A percentile compares a stretch with the other conserved stretches of the same genome.
These are phyloP conservation scores for Clonostachys rhizophaga DNA, from an alignment of 2,329 filamentous ascomycete species.

Conservation along the genomic window DNA sequence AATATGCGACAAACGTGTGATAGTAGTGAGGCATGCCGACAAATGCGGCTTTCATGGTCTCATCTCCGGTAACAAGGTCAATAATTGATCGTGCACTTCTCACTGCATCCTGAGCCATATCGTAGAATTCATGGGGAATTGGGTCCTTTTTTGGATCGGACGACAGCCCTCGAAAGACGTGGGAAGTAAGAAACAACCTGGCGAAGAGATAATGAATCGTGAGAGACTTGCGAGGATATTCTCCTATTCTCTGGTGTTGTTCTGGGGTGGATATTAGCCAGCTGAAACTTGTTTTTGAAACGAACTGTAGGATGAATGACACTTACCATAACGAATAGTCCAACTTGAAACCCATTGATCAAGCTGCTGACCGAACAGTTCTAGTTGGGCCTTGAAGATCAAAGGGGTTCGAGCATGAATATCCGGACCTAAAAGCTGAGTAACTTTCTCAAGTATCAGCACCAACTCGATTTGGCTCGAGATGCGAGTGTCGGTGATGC, in stretches of 20 bases:
- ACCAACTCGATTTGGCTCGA: conserved; percentile 54
- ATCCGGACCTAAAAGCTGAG: conserved; percentile 45
- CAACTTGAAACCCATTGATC: conserved; percentile 28
- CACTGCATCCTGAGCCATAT: no score
- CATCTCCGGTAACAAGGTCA: no score
- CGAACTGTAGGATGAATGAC: no score
- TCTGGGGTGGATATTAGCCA: conserved; percentile 12
- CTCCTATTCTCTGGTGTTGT: conserved; percentile 30
- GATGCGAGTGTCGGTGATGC: conserved; percentile 30
- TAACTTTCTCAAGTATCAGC: conserved; percentile 48
- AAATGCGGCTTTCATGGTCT: no score
- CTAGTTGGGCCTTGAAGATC: conserved; percentile 41
- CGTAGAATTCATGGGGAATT: no score
- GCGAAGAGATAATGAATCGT: conserved; percentile 34
- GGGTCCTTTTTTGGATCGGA: no score
- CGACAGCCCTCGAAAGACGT: conserved; percentile 19
- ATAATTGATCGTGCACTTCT: no score
- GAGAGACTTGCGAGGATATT: conserved; percentile 31
- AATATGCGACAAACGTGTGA: no score
- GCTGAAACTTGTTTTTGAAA: no score
- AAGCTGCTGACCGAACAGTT: conserved; percentile 20
- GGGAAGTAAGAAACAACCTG: conserved; percentile 32
- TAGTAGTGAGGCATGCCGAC: no score
- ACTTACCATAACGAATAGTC: conserved; percentile 3
- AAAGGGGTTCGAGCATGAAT: conserved; percentile 18